phyloP scores from a whole-genome alignment of 2,329 filamentous ascomycete species.

The Penicillium sp. region DNA sequence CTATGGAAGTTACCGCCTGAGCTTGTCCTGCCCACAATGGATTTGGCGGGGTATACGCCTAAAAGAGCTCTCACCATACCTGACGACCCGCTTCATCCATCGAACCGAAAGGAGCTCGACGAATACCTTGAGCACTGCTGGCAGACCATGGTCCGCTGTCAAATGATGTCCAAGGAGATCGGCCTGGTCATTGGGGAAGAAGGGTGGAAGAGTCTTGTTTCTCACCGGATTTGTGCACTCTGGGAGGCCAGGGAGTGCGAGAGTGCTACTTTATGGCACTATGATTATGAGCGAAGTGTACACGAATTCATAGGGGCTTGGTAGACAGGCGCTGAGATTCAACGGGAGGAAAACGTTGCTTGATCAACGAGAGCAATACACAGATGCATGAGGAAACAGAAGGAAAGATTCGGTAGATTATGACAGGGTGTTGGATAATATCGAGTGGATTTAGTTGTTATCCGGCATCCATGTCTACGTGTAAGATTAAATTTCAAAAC shows the following conservation, averaged over 20 bases:
- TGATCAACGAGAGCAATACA: background rate
- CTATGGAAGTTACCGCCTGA: background rate
- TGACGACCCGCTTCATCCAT: slow-evolving; percentile 16
- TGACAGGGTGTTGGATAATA: slow-evolving; percentile 38
- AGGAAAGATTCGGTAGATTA: background rate
- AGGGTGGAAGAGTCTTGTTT: background rate
- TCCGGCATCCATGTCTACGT: background rate
- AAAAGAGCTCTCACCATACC: slow-evolving; percentile 12
- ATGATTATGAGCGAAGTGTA: background rate
- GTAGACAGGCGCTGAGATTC: background rate
- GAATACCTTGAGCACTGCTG: slow-evolving; percentile 10
- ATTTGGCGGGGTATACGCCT: slow-evolving; percentile 8
- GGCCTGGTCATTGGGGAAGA: background rate
- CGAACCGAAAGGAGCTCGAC: slow-evolving; percentile 5
- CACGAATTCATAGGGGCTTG: background rate
- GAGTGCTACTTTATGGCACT: background rate
- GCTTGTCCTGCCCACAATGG: slow-evolving; percentile 12
- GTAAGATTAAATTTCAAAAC: background rate
- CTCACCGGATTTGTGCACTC: background rate
- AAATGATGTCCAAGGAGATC: slow-evolving; percentile 8
- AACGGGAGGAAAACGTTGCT: background rate
- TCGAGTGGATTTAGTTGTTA: background rate
- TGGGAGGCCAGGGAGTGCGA: background rate
- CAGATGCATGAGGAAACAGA: background rate
- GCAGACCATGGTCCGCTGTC: slow-evolving; percentile 14